These are phyloP conservation scores for Tricholoma sp. DNA, from an alignment of 768 basidiomycete species.

Conservation along the genomic window DNA sequence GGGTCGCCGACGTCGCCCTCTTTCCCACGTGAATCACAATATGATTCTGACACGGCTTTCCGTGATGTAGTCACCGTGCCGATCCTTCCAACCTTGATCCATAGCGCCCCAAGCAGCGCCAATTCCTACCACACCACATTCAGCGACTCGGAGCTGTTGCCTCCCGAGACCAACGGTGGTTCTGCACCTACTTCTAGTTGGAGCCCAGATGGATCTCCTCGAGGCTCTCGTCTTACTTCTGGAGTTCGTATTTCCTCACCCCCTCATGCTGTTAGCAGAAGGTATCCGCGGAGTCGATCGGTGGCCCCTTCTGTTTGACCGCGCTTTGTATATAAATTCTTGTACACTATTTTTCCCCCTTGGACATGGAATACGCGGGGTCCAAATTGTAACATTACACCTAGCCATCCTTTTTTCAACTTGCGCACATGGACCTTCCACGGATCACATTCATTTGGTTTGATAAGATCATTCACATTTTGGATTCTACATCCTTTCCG, in stretches of 20 bases:
- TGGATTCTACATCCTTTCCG: background rate
- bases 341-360: constrained; percentile 9
- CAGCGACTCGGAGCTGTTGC: constrained; percentile 27
- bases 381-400: constrained; percentile 18
- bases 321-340: constrained; percentile 2
- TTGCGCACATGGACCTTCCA: background rate
- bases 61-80: constrained; percentile 58
- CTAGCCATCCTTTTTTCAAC: background rate
- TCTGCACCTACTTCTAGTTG: constrained; percentile 14
- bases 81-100: constrained; percentile 52
- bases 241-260: constrained; percentile 43
- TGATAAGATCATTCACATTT: background rate
- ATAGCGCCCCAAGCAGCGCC: constrained; percentile 37
- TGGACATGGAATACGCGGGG: constrained; percentile 6
- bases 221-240: constrained; percentile 29
- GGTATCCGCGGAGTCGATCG: constrained; percentile 26
- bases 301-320: constrained; percentile 23
- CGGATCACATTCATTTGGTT: background rate
- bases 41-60: constrained; percentile 31
- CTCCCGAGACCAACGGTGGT: constrained; percentile 11
- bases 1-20: constrained; percentile 65
- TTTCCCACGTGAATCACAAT: constrained; percentile 44
- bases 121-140: constrained; percentile 40
- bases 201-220: constrained; percentile 26
- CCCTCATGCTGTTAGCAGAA: constrained; percentile 26